Evolutionary conservation across 2,329 filamentous ascomycete genomes (phyloP), one percentile per base, ranked within the genome.

Genomic region (Setomelanomma holmii): DNA sequence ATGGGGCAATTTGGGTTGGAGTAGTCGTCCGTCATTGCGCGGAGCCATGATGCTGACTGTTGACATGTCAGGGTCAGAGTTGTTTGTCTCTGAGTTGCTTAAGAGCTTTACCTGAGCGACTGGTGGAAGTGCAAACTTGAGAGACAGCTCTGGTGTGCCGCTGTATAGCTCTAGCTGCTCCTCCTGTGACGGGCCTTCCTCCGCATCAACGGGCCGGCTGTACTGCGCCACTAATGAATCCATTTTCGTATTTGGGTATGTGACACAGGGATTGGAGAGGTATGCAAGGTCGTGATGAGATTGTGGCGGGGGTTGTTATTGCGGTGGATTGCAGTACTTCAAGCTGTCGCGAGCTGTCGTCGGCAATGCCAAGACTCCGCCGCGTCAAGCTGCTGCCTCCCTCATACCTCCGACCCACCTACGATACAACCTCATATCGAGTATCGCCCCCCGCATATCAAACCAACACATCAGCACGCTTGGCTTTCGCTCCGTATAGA

Each of bases 1-100:
- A 99, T 99, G 67, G 95, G 95, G 79, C 93, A 97, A 79, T 90
- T 87, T 54, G 95, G 92, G 83, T 99, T 99, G 69, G 92, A 88
- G 78, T 93, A 88, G 85, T 99, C 95, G 82, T 99, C 95, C 66
- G 95, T 98, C 78, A 91, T 91, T 67, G 95, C 91, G 75, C 95
- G 93, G 71, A 99, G 91, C 89, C 95, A 99, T 71, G 91, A 87
- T 61, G 92, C 90, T 66, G 91, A 90, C 90, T 96, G 74, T 34
- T 2, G n/a, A 22, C 17, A 11, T n/a, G 17, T 19, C 20, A 47
- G 36, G 12, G 39, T 22, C 11, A 8, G 27, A n/a, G n/a, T n/a
- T 30, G 5, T 30, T 30, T 30, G 14, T 30, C 5, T n/a, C n/a
- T n/a, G n/a, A n/a, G n/a, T n/a, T n/a, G n/a, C n/a, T n/a, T n/a